Base-by-base conservation (phyloP, 2,329 filamentous ascomycete genomes). In the Pseudohalonectria lignicola region DNA sequence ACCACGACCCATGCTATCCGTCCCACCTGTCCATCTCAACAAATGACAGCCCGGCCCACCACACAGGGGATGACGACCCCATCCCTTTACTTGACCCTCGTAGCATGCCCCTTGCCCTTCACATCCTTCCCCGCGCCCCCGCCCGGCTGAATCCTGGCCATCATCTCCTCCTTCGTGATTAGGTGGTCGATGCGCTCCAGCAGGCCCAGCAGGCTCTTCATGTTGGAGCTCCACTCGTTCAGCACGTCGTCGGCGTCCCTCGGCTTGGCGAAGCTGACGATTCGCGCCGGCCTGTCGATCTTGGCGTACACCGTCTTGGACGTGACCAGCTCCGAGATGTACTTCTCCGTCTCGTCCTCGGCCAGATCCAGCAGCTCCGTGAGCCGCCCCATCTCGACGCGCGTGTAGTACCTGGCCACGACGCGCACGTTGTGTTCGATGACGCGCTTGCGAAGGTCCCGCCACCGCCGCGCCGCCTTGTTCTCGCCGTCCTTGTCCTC, bases 141-240 rank as follows among this genome's bases (percentile, higher is more conserved):
- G 6, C 57, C 69, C 5, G 86, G 86, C 60, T 92, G 82, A 53
- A 98, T 96, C 42, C 88, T 76, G 30, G 92, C 92, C 92, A 98
- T 98, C 92, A 98, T 98, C 71, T 98, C 92, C 65, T 98, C 92
- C 72, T 96, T 96, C 39, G 93, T 98, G 54, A 98, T 98, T 53
- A 98, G 71, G 61, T 98, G 92, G 56, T 98, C 92, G 44, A 98
- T 93, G 36, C 84, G 67, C 69, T 88, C 84, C 50, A 90, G 56
- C 42, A 86, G 62, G n/a, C 81, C 82, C 41, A 90, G 62, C 51
- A 90, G 62, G 51, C 76, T 84, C 54, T 59, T 60, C 78, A 61
- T 96, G 62, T 95, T 94, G 53, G 85, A 82, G 59, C 87, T 94
- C 92, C 92, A 98, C 64, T 98, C 92, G 56, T 98, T 98, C 54